Evolutionary conservation across 202 grass and related monocot species (phyloP).

Genomic region (Thinopyrum obtusiflorum): DNA sequence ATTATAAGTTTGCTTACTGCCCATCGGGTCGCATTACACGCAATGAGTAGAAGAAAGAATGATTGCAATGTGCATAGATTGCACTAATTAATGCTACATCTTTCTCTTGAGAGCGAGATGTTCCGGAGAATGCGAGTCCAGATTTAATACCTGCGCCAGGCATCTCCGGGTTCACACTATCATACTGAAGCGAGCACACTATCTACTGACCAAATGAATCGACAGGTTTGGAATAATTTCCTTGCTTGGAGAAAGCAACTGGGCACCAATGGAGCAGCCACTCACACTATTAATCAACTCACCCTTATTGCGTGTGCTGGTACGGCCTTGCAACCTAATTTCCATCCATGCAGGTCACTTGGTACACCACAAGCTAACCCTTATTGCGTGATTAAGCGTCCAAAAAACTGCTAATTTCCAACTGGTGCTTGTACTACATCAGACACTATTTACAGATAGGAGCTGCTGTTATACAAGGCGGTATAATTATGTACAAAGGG

Average conservation of each 20-base stretch:
- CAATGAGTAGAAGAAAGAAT: not conserved
- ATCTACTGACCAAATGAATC: not conserved
- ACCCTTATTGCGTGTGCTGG: not conserved
- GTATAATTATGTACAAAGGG: slow-evolving; percentile 14
- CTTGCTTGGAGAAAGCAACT: slow-evolving; percentile 37
- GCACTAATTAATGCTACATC: not conserved
- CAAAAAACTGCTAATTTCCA: not conserved
- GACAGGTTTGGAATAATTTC: slow-evolving; percentile 21
- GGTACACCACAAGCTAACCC: not conserved
- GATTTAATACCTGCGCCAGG: slow-evolving; percentile 19
- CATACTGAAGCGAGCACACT: not conserved
- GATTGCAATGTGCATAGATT: not conserved
- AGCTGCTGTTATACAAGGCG: not conserved
- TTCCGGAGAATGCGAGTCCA: not conserved
- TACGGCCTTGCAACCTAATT: not conserved
- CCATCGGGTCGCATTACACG: not conserved
- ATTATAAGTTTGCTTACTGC: not conserved
- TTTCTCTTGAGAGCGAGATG: not conserved
- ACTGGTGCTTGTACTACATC: not conserved
- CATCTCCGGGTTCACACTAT: slow-evolving; percentile 28
- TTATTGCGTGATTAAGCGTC: not conserved
- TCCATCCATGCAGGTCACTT: not conserved
- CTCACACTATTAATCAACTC: not conserved
- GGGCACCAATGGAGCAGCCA: slow-evolving; percentile 33
- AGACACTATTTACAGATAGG: slow-evolving; percentile 31